A percentile compares a stretch with the other conserved stretches of the same genome.
These are phyloP conservation scores for Dovyalis caffra DNA, from an alignment of 345 rosid species.

Conservation along the genomic window DNA sequence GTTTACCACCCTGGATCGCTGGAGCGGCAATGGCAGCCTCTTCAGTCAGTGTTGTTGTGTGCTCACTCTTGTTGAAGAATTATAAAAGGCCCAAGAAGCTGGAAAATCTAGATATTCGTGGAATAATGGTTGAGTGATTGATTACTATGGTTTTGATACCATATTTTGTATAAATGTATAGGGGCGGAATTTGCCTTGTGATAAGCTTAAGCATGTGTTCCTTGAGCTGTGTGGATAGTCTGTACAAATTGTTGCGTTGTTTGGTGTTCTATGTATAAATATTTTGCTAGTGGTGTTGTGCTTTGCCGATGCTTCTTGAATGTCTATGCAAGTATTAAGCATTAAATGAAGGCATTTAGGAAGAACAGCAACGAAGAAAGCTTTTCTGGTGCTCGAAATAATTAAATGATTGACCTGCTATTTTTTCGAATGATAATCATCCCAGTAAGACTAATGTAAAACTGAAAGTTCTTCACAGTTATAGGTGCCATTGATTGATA, in stretches of 20 bases:
- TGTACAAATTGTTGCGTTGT: not conserved
- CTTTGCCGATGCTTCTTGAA: not conserved
- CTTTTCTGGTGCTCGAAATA: not conserved
- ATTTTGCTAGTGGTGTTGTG: not conserved
- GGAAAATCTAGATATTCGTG: conserved; percentile 54
- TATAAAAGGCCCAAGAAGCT: conserved; percentile 69
- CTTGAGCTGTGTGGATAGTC: not conserved
- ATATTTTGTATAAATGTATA: not conserved
- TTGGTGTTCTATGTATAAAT: too few relatives aligned
- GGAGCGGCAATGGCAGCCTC: conserved; percentile 99
- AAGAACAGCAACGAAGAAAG: not conserved
- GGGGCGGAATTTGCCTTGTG: not conserved
- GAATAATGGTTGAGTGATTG: conserved; percentile 48
- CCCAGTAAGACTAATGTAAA: not conserved
- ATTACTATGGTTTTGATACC: not conserved
- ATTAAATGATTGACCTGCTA: not conserved
- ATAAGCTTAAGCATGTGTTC: not conserved
- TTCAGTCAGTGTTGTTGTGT: conserved; percentile 88
- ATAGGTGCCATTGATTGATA: not conserved
- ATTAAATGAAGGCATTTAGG: not conserved
- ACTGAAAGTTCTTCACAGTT: not conserved
- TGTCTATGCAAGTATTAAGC: not conserved
- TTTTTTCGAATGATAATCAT: not conserved
- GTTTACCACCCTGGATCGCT: conserved; percentile 96
- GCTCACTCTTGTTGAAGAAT: conserved; percentile 73